Conservation (phyloP, 2,329 filamentous ascomycete genomes). For the Stachybotrys elegans region DNA sequence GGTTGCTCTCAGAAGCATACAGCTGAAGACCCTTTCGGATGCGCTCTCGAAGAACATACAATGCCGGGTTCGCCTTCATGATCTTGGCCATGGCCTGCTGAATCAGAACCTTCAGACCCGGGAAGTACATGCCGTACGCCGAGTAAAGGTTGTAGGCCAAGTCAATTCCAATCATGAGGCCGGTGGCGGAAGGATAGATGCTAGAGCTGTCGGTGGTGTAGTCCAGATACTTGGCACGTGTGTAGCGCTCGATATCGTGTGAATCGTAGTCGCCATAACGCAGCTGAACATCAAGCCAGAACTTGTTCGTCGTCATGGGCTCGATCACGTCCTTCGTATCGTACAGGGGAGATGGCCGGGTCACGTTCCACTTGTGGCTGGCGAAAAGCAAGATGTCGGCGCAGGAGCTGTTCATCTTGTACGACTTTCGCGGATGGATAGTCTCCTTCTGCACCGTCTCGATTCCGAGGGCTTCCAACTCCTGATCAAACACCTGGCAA, state of each 20-base stretch:
- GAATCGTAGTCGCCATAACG: constrained; percentile 98
- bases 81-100: constrained; percentile 99
- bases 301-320: constrained; percentile 93
- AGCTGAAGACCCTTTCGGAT: constrained; percentile 97
- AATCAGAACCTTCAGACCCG: constrained; percentile 87
- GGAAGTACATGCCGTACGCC: constrained; percentile 98
- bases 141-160: constrained; percentile 98
- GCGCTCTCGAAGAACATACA: constrained; percentile 95
- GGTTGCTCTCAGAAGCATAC: constrained; percentile 97
- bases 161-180: constrained; percentile 96
- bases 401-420: constrained; percentile 99
- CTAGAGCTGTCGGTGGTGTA: constrained; percentile 99
- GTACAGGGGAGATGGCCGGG: constrained; percentile 84
- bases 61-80: constrained; percentile 97
- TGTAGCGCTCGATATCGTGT: constrained; percentile 97
- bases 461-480: constrained; percentile 90
- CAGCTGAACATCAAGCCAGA: constrained; percentile 96
- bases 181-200: constrained; percentile 95
- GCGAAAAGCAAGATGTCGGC: constrained; percentile 96
- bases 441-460: constrained; percentile 99
- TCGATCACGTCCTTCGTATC: constrained; percentile 97
- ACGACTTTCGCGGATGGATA: constrained; percentile 97
- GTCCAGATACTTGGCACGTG: constrained; percentile 95
- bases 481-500: constrained; percentile 97
- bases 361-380: constrained; percentile 98